Base-by-base conservation (phyloP, 2,329 filamentous ascomycete species). In the Parasarocladium wereldwijsianum region DNA sequence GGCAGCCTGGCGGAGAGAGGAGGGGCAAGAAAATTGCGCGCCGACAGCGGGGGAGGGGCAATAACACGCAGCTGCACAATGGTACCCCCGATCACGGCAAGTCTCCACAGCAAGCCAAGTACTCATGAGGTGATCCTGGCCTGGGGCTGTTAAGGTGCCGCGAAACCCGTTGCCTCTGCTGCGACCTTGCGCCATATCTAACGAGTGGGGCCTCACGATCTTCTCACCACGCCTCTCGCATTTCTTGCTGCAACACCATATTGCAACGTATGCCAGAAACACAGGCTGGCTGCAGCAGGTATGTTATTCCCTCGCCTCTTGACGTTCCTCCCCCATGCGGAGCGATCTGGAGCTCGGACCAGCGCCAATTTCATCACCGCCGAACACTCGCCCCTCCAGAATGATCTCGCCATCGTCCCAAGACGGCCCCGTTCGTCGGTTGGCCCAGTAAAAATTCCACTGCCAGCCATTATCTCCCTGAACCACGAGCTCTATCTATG, bases 41-140 rank as follows among this genome's bases (percentile, higher is more conserved):
- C 46, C 46, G 46, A 50, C 47, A 50, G 48, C 47, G 48, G 48
- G 48, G 48, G 46, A 49, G 46, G 46, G 45, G 46, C 46, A 40
- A 40, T 42, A 42, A 37, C 28, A 34, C 36, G 35, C 32, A 32
- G 29, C 26, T 20, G 26, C 18, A 18, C n/a, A 20, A 19, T 9
- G n/a, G 28, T 24, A 30, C 28, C 11, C 16, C 5, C 13, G 6
- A 9, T 13, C 6, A 22, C n/a, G n/a, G n/a, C 4, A 12, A 15
- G 16, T 6, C 8, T 4, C 11, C 12, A 5, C 16, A 7, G 13
- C 7, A 25, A 8, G 29, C n/a, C n/a, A 20, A n/a, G 24, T 27
- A 30, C 14, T 13, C 4, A 12, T 12, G 15, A 11, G n/a, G 13
- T 22, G 12, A 24, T 12, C 4, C 3, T 10, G 15, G 9, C 20